Evolutionary conservation across 129 eudicot species (phyloP), one percentile per base, ranked within the genome.

Genomic region (Flaveria bidentis): DNA sequence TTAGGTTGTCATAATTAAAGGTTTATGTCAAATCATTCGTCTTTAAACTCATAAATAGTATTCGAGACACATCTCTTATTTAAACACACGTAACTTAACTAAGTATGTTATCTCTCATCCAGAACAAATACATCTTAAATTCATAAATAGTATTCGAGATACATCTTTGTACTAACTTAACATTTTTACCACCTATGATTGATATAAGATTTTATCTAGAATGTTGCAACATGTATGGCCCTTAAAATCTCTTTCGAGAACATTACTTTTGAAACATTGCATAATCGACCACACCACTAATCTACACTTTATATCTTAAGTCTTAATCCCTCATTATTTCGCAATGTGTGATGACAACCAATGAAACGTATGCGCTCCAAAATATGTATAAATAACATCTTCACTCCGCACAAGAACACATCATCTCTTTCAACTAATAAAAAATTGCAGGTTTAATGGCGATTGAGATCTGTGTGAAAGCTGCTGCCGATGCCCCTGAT

Each of bases 401-500:
- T 69, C 39, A 68, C 26, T 47, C 73, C 5, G 57, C 53, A 61
- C 58, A 65, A 39, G 36, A 53, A 65, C 45, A 4, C 42, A 36
- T 50, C 53, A 7, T 50, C 46, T 66, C 70, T 25, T 28, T 50
- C 1, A 39, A 44, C 47, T 36, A 69, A 56, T 7, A 22, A 46
- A 53, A 73, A 2, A 50, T 2, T 16, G 20, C 30, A 61, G 67
- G n/a, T 36, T 39, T 45, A 23, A 86, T 89, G 91, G 83, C 89
- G 26, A 83, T 90, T 50, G 98, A 92, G 72, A n/a, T 90, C 84
- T 84, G 88, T 56, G 91, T 84, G 22, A 92, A 92, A 78, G 94
- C 98, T 67, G 98, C 98, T 33, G 50, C 44, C 45, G 96, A 92
- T 56, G 87, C 90, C 53, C 96, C 98, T 53, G 80, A 85, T 65